Percentiles rank a stretch among this genome's conserved stretches.
Conservation (phyloP, 2,329 filamentous ascomycete species). For the Elsinoe australis region DNA sequence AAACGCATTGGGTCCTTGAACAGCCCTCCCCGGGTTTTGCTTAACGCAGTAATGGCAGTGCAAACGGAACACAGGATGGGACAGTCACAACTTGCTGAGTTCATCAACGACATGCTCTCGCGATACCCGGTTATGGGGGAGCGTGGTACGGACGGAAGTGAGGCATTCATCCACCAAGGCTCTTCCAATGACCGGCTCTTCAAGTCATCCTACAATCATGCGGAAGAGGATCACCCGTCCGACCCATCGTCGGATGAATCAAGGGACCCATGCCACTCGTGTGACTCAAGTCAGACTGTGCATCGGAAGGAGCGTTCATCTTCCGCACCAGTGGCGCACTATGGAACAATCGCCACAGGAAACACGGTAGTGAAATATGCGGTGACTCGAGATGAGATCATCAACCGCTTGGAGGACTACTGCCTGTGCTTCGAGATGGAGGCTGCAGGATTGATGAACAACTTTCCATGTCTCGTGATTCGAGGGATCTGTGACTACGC, state of each 20-base stretch:
- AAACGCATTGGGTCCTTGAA: not conserved
- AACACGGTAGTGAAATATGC: slow-evolving; percentile 25
- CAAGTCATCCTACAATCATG: not conserved
- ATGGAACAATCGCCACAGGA: slow-evolving; percentile 36
- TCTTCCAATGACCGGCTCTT: not conserved
- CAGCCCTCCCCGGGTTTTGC: not conserved
- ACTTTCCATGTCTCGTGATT: slow-evolving; percentile 24
- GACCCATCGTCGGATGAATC: not conserved
- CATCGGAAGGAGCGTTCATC: not conserved
- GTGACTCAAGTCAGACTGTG: not conserved
- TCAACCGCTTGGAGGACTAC: slow-evolving; percentile 18
- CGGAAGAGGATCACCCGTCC: too few species aligned
- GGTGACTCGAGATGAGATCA: slow-evolving; percentile 1
- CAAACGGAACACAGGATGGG: not conserved
- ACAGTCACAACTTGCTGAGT: not conserved
- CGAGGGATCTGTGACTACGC: slow-evolving; percentile 25
- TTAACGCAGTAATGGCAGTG: not conserved
- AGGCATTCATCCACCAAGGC: not conserved
- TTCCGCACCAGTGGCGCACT: slow-evolving; percentile 27
- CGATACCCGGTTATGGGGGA: not conserved
- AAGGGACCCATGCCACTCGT: not conserved
- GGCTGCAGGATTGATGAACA: slow-evolving; percentile 17
- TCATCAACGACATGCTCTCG: not conserved
- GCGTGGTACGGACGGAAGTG: not conserved
- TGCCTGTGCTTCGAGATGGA: slow-evolving; percentile 22